phyloP scores from a whole-genome alignment of 2,329 filamentous ascomycete genomes.

The Proliferodiscus dingleyae region DNA sequence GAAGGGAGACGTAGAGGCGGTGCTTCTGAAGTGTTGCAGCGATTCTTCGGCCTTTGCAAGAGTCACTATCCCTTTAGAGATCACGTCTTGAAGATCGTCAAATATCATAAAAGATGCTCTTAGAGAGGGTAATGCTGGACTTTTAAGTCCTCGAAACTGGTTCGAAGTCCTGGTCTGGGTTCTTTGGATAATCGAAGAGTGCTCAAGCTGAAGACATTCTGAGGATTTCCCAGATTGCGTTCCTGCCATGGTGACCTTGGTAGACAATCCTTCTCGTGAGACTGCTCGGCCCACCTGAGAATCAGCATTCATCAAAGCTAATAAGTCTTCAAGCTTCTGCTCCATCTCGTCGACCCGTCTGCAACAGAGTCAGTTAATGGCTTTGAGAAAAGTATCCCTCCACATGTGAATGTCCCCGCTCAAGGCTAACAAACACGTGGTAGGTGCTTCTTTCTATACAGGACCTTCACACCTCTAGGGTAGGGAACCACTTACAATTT shows the following conservation, averaged over 20 bases:
- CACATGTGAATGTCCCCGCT: too few species aligned
- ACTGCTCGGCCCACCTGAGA: conserved; percentile 42
- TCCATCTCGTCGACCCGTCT: conserved; percentile 22
- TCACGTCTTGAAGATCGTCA: conserved; percentile 28
- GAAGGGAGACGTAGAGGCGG: conserved; percentile 3
- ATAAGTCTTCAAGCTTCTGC: conserved; percentile 19
- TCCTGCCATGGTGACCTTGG: not conserved
- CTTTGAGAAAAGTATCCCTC: too few species aligned
- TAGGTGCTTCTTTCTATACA: too few species aligned
- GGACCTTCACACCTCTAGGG: not conserved
- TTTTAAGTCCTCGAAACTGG: too few species aligned
- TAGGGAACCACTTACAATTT: conserved; percentile 35
- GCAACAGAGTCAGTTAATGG: not conserved
- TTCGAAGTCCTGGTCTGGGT: too few species aligned
- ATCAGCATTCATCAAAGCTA: not conserved
- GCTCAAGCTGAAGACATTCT: too few species aligned
- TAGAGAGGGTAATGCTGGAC: too few species aligned
- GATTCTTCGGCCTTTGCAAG: conserved; percentile 5
- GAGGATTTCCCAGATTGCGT: too few species aligned
- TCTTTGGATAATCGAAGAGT: too few species aligned
- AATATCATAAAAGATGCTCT: conserved; percentile 26
- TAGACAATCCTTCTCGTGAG: conserved; percentile 43
- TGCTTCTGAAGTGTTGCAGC: not conserved
- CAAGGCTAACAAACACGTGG: too few species aligned
- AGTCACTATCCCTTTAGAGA: not conserved